Conservation (phyloP, 306 rosid genomes). For the Purshia tridentata region DNA sequence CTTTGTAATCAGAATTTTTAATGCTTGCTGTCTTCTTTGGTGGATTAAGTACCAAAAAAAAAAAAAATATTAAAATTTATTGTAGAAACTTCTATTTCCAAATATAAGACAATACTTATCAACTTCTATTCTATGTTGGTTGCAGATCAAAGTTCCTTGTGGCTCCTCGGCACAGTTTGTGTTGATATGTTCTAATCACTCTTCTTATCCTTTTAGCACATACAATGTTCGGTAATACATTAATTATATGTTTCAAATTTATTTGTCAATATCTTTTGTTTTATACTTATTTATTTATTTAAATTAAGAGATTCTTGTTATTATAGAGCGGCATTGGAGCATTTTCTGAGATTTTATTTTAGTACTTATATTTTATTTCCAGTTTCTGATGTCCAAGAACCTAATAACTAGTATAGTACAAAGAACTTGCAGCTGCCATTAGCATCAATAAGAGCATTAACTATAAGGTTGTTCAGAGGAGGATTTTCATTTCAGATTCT, state of each 20-base stretch:
- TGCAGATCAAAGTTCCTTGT: conserved; percentile 88
- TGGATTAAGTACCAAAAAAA: conserved; percentile 4
- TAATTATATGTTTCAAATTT: neutral
- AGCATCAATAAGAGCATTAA: neutral
- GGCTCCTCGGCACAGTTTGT: conserved; percentile 80
- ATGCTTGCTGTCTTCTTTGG: neutral
- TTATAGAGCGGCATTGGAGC: neutral
- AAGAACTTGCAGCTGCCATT: neutral
- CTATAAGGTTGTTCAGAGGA: neutral
- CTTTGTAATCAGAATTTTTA: neutral
- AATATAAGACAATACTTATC: neutral
- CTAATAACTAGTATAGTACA: neutral
- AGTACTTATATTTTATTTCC: neutral
- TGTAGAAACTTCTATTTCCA: neutral
- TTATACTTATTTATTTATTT: neutral
- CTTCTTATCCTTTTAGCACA: conserved; percentile 72
- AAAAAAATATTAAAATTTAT: neutral
- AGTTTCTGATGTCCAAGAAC: neutral
- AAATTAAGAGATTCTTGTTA: neutral
- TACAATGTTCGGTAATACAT: conserved; percentile 58
- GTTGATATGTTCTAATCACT: conserved; percentile 69
- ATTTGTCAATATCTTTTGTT: neutral
- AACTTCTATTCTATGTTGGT: neutral
- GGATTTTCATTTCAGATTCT: no score
- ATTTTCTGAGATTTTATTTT: neutral